These are phyloP conservation scores for Cryoendolithus antarcticus DNA, from an alignment of 2,329 filamentous ascomycete genomes.

Conservation along the genomic window DNA sequence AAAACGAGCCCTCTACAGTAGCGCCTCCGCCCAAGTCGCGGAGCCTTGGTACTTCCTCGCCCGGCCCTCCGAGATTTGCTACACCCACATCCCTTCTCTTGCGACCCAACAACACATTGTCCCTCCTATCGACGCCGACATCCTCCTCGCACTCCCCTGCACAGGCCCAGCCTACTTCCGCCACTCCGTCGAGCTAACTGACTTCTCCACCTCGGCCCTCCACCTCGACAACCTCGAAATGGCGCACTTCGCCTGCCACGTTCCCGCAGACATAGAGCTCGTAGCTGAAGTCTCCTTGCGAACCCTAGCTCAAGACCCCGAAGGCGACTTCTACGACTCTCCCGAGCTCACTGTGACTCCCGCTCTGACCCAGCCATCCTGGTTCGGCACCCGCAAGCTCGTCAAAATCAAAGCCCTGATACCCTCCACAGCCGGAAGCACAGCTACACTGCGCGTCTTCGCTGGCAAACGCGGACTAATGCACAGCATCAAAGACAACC, in stretches of 20 bases:
- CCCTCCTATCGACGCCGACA: constrained; percentile 72
- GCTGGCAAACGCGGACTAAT: constrained; percentile 89
- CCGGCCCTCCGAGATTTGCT: constrained; percentile 79
- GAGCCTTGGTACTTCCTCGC: constrained; percentile 93
- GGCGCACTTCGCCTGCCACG: constrained; percentile 76
- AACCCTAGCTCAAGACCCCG: constrained; percentile 65
- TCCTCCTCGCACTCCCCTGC: constrained; percentile 74
- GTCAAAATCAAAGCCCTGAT: constrained; percentile 89
- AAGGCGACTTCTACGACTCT: constrained; percentile 88
- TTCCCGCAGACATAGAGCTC: constrained; percentile 81
- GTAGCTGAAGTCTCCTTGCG: constrained; percentile 85
- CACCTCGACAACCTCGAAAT: constrained; percentile 88
- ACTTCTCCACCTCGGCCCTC: constrained; percentile 80
- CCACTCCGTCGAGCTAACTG: constrained; percentile 63
- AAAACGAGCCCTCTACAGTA: constrained; percentile 64
- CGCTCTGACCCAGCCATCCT: constrained; percentile 82
- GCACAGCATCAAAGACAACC: constrained; percentile 95
- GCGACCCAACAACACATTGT: constrained; percentile 87
- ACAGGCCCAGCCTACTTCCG: constrained; percentile 83
- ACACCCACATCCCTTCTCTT: constrained; percentile 84
- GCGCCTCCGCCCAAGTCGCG: constrained; percentile 53
- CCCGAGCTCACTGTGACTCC: constrained; percentile 77
- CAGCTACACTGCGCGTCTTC: constrained; percentile 79
- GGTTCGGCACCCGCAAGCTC: constrained; percentile 74
- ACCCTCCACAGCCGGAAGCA: constrained; percentile 72